phyloP scores from a whole-genome alignment of 192 early-diverging fungal species.

The Coemansia sp. region DNA sequence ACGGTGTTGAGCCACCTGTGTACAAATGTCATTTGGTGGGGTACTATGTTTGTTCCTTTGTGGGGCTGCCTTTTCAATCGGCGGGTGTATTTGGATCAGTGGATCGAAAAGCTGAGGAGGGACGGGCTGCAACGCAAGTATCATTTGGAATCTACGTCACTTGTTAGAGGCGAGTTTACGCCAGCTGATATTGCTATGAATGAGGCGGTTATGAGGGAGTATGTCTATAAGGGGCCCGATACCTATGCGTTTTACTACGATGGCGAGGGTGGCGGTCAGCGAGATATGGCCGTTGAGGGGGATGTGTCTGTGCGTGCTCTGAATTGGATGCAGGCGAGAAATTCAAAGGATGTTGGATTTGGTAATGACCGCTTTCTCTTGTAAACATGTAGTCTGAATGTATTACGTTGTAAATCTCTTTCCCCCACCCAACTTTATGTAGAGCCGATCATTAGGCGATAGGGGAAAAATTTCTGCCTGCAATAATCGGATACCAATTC shows the following conservation, averaged over 20 bases:
- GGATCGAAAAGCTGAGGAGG: conserved; percentile 23
- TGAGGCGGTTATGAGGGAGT: conserved; percentile 10
- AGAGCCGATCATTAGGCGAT: no score
- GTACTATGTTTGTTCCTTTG: conserved; percentile 31
- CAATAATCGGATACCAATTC: no score
- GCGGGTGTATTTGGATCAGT: conserved; percentile 18
- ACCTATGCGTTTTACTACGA: conserved; percentile 11
- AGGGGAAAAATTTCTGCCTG: no score
- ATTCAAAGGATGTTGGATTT: conserved; percentile 1
- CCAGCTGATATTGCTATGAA: conserved; percentile 1
- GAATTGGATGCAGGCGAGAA: not conserved
- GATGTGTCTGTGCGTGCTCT: not conserved
- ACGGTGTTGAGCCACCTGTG: conserved; percentile 39
- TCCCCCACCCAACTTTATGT: not conserved
- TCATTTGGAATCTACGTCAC: conserved; percentile 3
- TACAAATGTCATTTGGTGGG: conserved; percentile 41
- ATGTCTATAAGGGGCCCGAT: conserved; percentile 1
- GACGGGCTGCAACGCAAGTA: conserved; percentile 40
- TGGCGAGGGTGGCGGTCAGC: not conserved
- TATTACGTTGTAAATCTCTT: no score
- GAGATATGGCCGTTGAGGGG: not conserved
- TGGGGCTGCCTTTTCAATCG: conserved; percentile 23
- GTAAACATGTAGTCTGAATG: no score
- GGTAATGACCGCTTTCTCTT: not conserved
- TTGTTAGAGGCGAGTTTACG: not conserved